A percentile compares a stretch with the other conserved stretches of the same genome.
These are phyloP conservation scores for Protomyces gravidus DNA, from an alignment of 1,139 yeast species.

Conservation along the genomic window DNA sequence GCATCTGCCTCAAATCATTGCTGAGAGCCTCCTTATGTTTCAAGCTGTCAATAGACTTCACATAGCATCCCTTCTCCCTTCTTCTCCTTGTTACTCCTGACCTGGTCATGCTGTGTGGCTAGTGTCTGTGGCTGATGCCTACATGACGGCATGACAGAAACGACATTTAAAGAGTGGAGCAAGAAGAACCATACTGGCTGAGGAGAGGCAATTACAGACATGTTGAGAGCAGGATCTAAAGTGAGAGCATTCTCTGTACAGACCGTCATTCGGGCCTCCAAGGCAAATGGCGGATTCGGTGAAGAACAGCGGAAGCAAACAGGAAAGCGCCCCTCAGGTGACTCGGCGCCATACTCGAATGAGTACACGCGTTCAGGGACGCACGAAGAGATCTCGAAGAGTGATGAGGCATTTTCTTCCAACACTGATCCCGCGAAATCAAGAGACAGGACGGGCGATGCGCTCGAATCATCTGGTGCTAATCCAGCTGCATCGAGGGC, in stretches of 20 bases:
- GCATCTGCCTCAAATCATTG: too few species aligned
- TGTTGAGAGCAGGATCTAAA: neutral
- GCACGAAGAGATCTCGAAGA: conserved; percentile 12
- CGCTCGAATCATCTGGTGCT: conserved; percentile 25
- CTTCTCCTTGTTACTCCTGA: too few species aligned
- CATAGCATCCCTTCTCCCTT: too few species aligned
- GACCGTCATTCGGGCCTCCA: neutral
- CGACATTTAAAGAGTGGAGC: too few species aligned
- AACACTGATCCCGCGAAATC: conserved; percentile 19
- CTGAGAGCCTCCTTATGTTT: too few species aligned
- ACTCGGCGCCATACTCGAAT: conserved; percentile 22
- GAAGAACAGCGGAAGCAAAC: conserved; percentile 15
- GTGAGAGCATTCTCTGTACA: neutral
- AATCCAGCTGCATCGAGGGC: conserved; percentile 7
- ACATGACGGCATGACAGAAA: too few species aligned
- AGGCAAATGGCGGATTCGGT: conserved; percentile 21
- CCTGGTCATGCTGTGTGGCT: too few species aligned
- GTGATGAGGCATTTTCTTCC: conserved; percentile 17
- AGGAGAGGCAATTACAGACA: neutral
- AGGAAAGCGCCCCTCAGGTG: conserved; percentile 8
- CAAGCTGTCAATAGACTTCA: too few species aligned
- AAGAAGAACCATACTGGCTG: too few species aligned
- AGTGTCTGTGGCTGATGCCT: too few species aligned
- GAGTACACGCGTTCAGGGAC: conserved; percentile 22
- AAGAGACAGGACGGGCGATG: conserved; percentile 8